These are phyloP conservation scores for Orbilia quercus DNA, from an alignment of 2,329 filamentous ascomycete species.

Conservation along the genomic window DNA sequence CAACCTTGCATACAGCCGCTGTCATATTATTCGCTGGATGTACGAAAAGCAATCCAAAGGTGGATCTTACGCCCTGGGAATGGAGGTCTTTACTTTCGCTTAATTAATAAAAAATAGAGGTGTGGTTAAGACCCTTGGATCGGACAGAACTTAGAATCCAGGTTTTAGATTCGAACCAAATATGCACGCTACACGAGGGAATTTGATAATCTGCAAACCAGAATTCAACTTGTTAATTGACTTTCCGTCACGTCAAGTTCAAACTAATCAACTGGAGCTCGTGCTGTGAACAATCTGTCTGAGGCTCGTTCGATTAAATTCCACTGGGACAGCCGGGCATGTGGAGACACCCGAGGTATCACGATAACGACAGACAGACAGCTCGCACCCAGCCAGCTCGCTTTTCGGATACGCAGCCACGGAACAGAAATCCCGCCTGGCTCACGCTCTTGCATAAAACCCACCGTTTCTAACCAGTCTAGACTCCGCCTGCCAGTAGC, in stretches of 20 bases:
- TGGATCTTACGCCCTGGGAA: no score
- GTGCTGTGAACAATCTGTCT: background rate
- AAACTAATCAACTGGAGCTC: constrained; percentile 4
- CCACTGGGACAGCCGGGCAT: no score
- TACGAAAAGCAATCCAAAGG: no score
- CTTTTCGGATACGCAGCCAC: background rate
- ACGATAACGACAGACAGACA: constrained; percentile 1
- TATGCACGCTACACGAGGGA: constrained; percentile 32
- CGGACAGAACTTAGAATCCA: no score
- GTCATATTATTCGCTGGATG: no score
- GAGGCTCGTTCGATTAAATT: constrained; percentile 1
- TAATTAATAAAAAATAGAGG: no score
- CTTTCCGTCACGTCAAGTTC: constrained; percentile 14
- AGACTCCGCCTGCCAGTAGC: constrained; percentile 6
- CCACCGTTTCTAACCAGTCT: constrained; percentile 9
- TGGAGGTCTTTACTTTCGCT: no score
- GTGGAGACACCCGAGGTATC: constrained; percentile 15
- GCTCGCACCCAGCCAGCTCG: constrained; percentile 8
- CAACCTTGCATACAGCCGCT: no score
- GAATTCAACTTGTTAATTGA: constrained; percentile 34
- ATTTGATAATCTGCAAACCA: constrained; percentile 14
- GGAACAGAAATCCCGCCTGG: constrained; percentile 5
- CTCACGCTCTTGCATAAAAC: background rate
- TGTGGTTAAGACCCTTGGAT: no score
- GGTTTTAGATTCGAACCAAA: background rate